Percentiles rank a stretch among this genome's conserved stretches.
These are phyloP conservation scores for Tieghemostelium lacteum DNA, from an alignment of 78 protist species.

Conservation along the genomic window DNA sequence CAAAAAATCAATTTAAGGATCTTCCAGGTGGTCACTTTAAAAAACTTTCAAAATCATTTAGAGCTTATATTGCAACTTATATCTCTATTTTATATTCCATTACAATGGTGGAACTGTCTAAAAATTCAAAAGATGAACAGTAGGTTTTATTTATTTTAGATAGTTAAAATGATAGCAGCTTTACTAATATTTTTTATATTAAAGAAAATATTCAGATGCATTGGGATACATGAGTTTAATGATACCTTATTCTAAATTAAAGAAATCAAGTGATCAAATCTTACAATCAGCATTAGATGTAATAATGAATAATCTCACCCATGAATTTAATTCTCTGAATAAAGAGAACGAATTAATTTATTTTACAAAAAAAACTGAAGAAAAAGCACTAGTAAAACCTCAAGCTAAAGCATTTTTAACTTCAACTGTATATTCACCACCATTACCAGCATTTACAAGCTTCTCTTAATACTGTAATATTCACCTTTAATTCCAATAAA, in stretches of 20 bases:
- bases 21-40: constrained; percentile 1
- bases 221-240: constrained; percentile 11
- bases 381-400: constrained; percentile 31
- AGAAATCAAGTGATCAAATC: constrained; percentile 45
- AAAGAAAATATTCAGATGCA: not conserved
- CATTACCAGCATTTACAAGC: constrained; percentile 35
- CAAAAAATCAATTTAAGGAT: constrained; percentile 47
- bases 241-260: constrained; percentile 10
- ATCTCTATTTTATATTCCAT: constrained; percentile 7
- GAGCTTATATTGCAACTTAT: not conserved
- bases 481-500: not conserved
- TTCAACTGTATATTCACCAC: constrained; percentile 16
- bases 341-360: constrained; percentile 61
- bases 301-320: constrained; percentile 16
- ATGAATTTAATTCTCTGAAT: constrained; percentile 5
- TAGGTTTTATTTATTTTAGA: not conserved
- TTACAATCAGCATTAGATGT: not conserved
- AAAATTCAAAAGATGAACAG: not conserved
- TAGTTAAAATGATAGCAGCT: not conserved
- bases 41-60: constrained; percentile 49
- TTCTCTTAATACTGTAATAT: too few species aligned
- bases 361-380: constrained; percentile 41
- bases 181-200: not conserved
- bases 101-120: constrained; percentile 57
- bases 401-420: constrained; percentile 29